phyloP scores from a whole-genome alignment of 2,329 filamentous ascomycete species.

The Fusarium solani-melongenae region DNA sequence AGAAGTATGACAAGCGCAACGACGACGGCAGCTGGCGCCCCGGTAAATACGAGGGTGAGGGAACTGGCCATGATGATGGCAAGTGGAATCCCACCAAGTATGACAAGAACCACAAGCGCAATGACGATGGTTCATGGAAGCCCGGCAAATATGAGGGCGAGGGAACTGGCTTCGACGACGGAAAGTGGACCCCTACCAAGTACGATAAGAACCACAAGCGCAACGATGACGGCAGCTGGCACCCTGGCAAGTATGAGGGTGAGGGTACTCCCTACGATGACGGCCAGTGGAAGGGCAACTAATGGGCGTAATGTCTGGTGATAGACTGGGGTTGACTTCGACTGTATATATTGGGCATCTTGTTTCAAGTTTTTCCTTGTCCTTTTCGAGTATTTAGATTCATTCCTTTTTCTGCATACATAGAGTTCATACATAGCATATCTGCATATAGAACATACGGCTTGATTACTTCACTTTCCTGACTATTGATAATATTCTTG shows the following conservation, averaged over 20 bases:
- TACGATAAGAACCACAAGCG: background rate
- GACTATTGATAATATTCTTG: rapidly evolving
- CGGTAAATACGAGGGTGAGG: constrained; percentile 29
- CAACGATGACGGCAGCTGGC: constrained; percentile 15
- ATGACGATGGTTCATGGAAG: constrained; percentile 10
- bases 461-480: background rate
- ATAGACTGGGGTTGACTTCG: background rate
- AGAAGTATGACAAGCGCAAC: constrained; percentile 7
- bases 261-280: constrained; percentile 1
- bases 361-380: background rate
- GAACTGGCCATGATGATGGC: constrained; percentile 5
- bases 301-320: background rate
- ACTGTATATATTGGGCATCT: background rate
- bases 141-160: constrained; percentile 27
- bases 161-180: constrained; percentile 5
- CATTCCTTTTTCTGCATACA: background rate
- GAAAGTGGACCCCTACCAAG: constrained; percentile 7
- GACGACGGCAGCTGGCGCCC: constrained; percentile 10
- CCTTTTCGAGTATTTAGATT: background rate
- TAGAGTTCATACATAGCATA: background rate
- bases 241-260: constrained; percentile 13
- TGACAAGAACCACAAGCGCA: background rate
- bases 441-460: background rate
- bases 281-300: constrained; percentile 8
- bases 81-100: constrained; percentile 1